Evolutionary conservation across 352 stramenopile species (phyloP).

Genomic region (Plasmopara halstedii): DNA sequence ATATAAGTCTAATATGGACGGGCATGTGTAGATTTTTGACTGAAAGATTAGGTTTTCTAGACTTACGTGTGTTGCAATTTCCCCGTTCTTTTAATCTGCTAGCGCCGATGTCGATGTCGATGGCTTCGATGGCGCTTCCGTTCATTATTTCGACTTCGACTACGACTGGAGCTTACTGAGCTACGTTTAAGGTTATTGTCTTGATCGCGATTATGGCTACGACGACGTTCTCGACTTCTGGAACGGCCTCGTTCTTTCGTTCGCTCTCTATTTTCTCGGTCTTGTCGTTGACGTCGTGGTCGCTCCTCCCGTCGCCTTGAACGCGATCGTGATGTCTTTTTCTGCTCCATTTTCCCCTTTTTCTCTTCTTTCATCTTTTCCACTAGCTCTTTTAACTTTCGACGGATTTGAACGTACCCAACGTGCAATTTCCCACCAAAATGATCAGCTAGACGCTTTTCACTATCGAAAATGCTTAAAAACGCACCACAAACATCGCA

Average conservation of each 20-base stretch:
- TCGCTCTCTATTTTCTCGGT: slow-evolving; percentile 3
- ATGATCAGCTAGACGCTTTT: slow-evolving; percentile 83
- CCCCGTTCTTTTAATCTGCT: too few relatives aligned
- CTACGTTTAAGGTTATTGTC: slow-evolving; percentile 12
- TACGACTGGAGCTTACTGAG: slow-evolving; percentile 24
- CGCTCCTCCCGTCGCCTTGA: background rate
- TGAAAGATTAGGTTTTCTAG: too few relatives aligned
- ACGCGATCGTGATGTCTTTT: background rate
- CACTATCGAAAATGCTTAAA: slow-evolving; percentile 89
- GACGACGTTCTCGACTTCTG: slow-evolving; percentile 12
- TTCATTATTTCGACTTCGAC: slow-evolving; percentile 26
- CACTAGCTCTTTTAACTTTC: slow-evolving; percentile 73
- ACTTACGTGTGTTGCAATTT: background rate
- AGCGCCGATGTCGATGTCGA: slow-evolving; percentile 26
- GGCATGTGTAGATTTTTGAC: too few relatives aligned
- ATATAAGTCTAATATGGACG: too few relatives aligned
- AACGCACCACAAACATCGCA: slow-evolving; percentile 89
- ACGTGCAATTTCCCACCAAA: slow-evolving; percentile 89
- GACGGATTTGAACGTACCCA: slow-evolving; percentile 84
- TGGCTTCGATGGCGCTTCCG: slow-evolving; percentile 29
- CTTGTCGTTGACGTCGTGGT: slow-evolving; percentile 1
- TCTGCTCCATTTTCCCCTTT: background rate
- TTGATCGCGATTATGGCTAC: slow-evolving; percentile 3
- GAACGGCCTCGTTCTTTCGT: slow-evolving; percentile 8
- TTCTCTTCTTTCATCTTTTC: slow-evolving; percentile 4